A percentile compares a stretch with the other conserved stretches of the same genome.
Conservation (phyloP, 768 basidiomycete species). For the Hygrocybe punicea region DNA sequence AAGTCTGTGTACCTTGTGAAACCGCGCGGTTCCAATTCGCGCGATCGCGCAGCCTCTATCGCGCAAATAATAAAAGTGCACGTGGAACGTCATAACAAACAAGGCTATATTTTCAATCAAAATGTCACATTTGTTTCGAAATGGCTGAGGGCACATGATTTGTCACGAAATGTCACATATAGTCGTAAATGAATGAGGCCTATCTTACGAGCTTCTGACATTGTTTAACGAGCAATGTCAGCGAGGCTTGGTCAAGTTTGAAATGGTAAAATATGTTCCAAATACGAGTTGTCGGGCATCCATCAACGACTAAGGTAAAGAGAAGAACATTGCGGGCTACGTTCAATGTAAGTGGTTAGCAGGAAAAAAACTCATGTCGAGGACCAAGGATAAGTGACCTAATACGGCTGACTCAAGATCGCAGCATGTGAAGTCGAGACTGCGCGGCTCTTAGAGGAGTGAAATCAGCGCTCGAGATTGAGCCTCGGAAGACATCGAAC, state of each 20-base stretch:
- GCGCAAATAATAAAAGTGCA: too few species aligned
- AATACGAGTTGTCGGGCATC: background rate
- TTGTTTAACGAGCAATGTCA: constrained; percentile 35
- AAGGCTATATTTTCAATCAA: too few species aligned
- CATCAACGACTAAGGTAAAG: constrained; percentile 41
- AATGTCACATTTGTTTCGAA: too few species aligned
- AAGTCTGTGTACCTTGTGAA: too few species aligned
- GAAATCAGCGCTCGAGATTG: background rate
- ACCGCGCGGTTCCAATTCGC: too few species aligned
- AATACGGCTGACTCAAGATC: constrained; percentile 48
- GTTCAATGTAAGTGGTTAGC: background rate
- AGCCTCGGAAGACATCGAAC: background rate
- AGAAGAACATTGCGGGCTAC: constrained; percentile 50
- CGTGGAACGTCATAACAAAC: too few species aligned
- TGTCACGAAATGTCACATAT: too few species aligned
- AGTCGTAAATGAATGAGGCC: too few species aligned
- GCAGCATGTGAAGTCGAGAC: constrained; percentile 49
- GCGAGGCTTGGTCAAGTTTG: constrained; percentile 38
- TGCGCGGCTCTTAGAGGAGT: constrained; percentile 21
- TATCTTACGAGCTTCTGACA: constrained; percentile 43
- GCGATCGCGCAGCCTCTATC: too few species aligned
- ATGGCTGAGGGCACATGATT: too few species aligned
- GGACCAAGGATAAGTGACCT: constrained; percentile 29
- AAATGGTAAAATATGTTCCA: constrained; percentile 31
- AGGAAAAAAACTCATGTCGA: background rate